Base-by-base conservation (phyloP, 495 filamentous ascomycete species). In the Cudoniella acicularis region DNA sequence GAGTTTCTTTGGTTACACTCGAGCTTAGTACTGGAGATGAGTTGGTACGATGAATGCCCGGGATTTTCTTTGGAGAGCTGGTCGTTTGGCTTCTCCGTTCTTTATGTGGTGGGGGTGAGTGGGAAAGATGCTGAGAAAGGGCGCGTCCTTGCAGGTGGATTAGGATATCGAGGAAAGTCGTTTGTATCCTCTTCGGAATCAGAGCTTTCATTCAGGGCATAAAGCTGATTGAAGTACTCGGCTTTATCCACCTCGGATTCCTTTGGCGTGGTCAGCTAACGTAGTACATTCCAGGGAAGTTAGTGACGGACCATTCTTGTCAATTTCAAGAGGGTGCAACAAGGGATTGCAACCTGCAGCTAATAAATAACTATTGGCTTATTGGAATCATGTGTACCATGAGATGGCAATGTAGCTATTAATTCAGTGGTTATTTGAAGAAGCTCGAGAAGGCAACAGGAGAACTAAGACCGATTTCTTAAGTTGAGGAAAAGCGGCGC, bases 151-250 rank as follows among this genome's bases (percentile, higher is more conserved):
- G n/a, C n/a, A n/a, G n/a, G n/a, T 26, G 10, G 3, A 17, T 17
- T 17, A 62, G 47, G 18, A 58, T 54, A 40, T 49, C 54, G 48
- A 26, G 22, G n/a, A 23, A 36, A 27, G 30, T 63, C 41, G 30
- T 67, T 59, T 42, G 54, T 54, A 21, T 68, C 62, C 49, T 68
- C 62, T 43, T 70, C 68, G 17, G 75, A 69, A 49, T 81, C 76
- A 4, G 66, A 67, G 30, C 62, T 62, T 11, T 74, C 56, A 63
- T 79, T 77, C 25, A 85, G 66, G 17, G 66, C 59, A 26, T 79
- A 76, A 4, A 83, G 71, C 10, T 70, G 69, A 17, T 64, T 57
- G 60, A 84, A 84, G 57, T 81, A 79, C 24, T 57, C 49, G 1
- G 54, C 43, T 45, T 66, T 66, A 13, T 55, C 24, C 4, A 50